Conservation (phyloP, 495 filamentous ascomycete species). For the Trichoderma parareesei region DNA sequence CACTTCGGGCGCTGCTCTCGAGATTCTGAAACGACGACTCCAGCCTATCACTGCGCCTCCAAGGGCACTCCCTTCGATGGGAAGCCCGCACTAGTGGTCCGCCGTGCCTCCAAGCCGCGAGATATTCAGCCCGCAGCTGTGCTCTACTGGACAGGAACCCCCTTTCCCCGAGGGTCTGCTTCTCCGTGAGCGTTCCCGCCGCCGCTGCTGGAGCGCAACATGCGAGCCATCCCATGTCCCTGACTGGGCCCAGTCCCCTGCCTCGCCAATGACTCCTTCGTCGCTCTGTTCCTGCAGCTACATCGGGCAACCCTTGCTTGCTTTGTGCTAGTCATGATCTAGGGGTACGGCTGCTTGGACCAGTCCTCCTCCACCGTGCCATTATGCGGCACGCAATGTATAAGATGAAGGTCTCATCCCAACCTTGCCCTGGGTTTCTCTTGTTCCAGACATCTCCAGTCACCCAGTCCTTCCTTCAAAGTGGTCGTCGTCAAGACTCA, state of each 20-base stretch:
- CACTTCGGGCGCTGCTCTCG: not conserved
- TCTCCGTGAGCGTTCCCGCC: too few species aligned
- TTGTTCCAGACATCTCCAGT: conserved; percentile 14
- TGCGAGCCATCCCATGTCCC: not conserved
- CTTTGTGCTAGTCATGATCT: conserved; percentile 2
- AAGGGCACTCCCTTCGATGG: conserved; percentile 3
- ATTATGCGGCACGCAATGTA: not conserved
- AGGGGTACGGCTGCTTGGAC: not conserved
- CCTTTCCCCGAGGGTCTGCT: not conserved
- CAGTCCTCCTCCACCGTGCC: not conserved
- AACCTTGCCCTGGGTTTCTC: not conserved
- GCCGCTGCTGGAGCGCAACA: not conserved
- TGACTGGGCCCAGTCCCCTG: not conserved
- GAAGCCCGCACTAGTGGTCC: not conserved
- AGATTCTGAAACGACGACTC: conserved; percentile 3
- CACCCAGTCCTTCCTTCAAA: conserved; percentile 19
- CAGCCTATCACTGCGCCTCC: not conserved
- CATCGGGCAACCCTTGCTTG: not conserved
- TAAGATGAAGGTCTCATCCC: conserved; percentile 2
- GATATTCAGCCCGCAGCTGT: not conserved
- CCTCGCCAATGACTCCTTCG: conserved; percentile 7
- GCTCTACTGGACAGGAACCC: conserved; percentile 4
- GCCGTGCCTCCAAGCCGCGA: conserved; percentile 3
- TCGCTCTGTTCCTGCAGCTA: conserved; percentile 9
- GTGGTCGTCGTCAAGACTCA: conserved; percentile 22